These are phyloP conservation scores for Brassica balearica DNA, from an alignment of 441 rosid species.

Conservation along the genomic window DNA sequence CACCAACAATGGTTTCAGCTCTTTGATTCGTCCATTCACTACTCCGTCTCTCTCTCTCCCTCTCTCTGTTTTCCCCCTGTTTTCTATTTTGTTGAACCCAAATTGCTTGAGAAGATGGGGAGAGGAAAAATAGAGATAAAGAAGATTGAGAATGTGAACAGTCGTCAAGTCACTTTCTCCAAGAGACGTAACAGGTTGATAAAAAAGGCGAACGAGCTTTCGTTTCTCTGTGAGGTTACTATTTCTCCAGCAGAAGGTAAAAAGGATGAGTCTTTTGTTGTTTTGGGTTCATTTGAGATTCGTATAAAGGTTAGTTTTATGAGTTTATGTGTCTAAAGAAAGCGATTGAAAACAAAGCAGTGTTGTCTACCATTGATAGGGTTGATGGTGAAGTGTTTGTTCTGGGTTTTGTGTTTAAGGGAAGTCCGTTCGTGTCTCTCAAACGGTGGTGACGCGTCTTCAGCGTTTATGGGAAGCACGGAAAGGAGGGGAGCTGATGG, in stretches of 20 bases:
- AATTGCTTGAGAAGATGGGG: too few species aligned
- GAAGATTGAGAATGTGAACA: slow-evolving; percentile 89
- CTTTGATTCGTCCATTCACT: too few species aligned
- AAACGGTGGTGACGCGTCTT: neutral
- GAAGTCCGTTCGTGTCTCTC: neutral
- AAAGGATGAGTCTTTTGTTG: neutral
- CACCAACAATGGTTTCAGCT: neutral
- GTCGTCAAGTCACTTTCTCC: slow-evolving; percentile 97
- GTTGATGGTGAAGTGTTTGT: too few species aligned
- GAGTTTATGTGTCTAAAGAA: neutral
- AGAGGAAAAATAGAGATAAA: slow-evolving; percentile 88
- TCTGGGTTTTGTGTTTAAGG: too few species aligned
- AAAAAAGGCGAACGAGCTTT: slow-evolving; percentile 82
- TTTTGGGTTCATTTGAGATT: neutral
- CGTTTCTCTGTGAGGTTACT: slow-evolving; percentile 87
- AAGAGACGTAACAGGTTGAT: slow-evolving; percentile 47
- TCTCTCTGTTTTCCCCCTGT: too few species aligned
- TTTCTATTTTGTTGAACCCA: too few species aligned
- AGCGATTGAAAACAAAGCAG: slow-evolving; percentile 28
- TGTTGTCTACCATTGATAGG: neutral
- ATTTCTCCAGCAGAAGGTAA: slow-evolving; percentile 81
- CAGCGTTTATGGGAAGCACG: neutral
- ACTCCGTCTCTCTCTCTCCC: too few species aligned
- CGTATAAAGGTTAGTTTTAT: neutral
- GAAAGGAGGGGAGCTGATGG: neutral